Evolutionary conservation across 257 asterid species (phyloP), one percentile per base, ranked within the genome.

Genomic region (Gardenia jasminoides): DNA sequence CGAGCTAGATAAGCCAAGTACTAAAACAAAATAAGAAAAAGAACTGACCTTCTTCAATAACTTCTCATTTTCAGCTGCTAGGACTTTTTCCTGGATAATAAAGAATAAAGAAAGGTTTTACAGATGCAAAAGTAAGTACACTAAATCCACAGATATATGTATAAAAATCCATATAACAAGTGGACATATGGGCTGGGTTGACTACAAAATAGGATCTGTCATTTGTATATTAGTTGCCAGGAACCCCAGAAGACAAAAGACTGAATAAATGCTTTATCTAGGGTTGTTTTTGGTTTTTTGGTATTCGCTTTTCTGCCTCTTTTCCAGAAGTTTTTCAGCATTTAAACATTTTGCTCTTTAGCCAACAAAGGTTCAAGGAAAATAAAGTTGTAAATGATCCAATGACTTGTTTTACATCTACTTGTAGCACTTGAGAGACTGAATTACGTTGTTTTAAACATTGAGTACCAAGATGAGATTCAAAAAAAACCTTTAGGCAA

Each of bases 41-140:
- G 64, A 43, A 5, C 59, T 61, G 62, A 95, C 99, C 99, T 93
- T 96, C 80, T 88, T 91, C 81, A 75, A 58, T 69, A 96, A 87
- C 84, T 82, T 69, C 41, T 89, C 88, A 83, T 96, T 93, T 86
- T 96, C 98, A 78, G 97, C 93, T 36, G 90, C 85, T 59, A 96
- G 89, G 82, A 87, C 87, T 78, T 87, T 90, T 67, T 83, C 99
- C 98, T 96, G 88, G 58, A 79, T 30, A 22, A 43, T 1, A 44
- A 16, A 78, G 58, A 12, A 72, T 39, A 71, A 78, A 31, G 62
- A 73, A 77, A 39, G 44, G 33, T 15, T 36, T 64, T 28, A 62
- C 26, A 48, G 15, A 66, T 46, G 44, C 67, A 72, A 47, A 30
- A 47, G 36, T 28, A 2, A 19, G 64, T 58, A 56, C 36, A 43